Evolutionary conservation across 2,329 filamentous ascomycete species (phyloP), one percentile per base, ranked within the genome.

Genomic region (Fusarium poae): DNA sequence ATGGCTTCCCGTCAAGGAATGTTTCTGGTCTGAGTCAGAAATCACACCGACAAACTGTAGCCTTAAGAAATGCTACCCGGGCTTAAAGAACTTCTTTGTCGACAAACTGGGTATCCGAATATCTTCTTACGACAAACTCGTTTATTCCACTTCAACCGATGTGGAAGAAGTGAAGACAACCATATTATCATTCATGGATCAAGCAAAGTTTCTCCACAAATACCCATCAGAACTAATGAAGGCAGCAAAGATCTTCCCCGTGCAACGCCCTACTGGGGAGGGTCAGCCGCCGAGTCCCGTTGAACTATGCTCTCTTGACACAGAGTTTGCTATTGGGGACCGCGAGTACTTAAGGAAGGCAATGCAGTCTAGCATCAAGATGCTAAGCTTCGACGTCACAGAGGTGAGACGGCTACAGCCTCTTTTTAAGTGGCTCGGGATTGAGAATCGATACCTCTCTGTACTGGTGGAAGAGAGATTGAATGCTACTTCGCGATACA

Each of bases 21-120:
- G 63, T 18, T 32, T 63, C 25, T 71, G 67, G 64, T 67, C 67
- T 1, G 54, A 67, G 5, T 43, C 57, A 16, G 59, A 59, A n/a
- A 15, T 10, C 0, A 63, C 56, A 13, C 52, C 45, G 1, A 32
- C 46, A 5, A 61, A 61, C 15, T 50, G 30, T 12, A 45, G 43
- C n/a, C 35, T 67, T 1, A 56, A 51, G n/a, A 21, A 4, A 6
- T 61, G 51, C 3, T 71, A 58, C 37, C 53, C 60, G 2, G 16
- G 11, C 16, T 20, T 46, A 1, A 39, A 63, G 21, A 13, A 4
- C 13, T 63, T 71, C 25, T 71, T 71, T 29, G 13, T 63, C 10
- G 15, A 35, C 2, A 70, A 49, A 23, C 2, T 70, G 4, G 55
- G 60, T 3, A 39, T 65, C 1, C 59, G 44, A 23, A 15, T 51